Base-by-base conservation (phyloP, 2,329 filamentous ascomycete genomes). In the Alternaria viburni region DNA sequence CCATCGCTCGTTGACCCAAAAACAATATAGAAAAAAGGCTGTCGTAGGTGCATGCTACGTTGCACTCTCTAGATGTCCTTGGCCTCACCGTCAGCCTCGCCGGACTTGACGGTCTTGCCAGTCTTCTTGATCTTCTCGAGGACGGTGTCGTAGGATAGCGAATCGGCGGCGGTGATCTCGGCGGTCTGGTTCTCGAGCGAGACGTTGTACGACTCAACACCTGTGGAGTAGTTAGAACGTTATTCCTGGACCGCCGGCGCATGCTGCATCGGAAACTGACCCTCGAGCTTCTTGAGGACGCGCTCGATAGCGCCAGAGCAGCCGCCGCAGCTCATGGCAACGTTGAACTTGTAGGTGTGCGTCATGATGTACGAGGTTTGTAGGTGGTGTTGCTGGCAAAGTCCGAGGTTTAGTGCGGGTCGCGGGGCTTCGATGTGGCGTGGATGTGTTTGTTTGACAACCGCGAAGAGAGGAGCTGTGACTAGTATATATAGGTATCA, bases 221-320 rank as follows among this genome's bases (percentile, higher is more conserved):
- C 94, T 97, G 77, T 13, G 19, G 13, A n/a, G 11, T 17, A 41
- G 61, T 71, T 54, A 71, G 66, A 56, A 62, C 50, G 23, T 50
- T 50, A 50, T 55, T 0, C 44, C 36, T 11, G n/a, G 36, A n/a
- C 36, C n/a, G 23, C 17, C 49, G 61, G 54, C 30, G 51, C 49
- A 15, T 30, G 28, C 44, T 12, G 26, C 43, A 17, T 57, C 21
- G 5, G 15, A 44, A 11, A 81, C 88, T 69, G 79, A 97, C 94
- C 93, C 19, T 96, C 91, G 3, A 97, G 89, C 84, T 93, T 97
- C 85, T 92, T 95, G 69, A 99, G 89, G 49, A 97, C 93, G 56
- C 93, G 88, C 83, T 97, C 92, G 47, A 99, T 87, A 71, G 96
- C 96, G 76, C 94, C 93, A 49, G 94, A 97, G 90, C 96, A 99